These are phyloP conservation scores for Teunomyces pallodes DNA, from an alignment of 805 yeast genomes.

Conservation along the genomic window DNA sequence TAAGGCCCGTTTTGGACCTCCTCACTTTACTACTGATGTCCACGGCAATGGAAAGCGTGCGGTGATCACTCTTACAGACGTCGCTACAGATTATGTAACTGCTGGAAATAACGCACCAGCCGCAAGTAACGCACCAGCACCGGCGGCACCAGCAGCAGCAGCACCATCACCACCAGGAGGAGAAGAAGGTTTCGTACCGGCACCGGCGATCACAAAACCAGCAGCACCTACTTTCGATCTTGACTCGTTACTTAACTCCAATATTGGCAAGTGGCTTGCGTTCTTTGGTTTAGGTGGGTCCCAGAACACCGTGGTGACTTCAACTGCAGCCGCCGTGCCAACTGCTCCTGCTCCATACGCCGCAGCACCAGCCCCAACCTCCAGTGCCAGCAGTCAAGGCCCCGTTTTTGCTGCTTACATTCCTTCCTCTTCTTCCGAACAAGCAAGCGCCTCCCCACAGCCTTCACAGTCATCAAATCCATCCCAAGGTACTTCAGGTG, in stretches of 20 bases:
- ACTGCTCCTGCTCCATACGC: neutral
- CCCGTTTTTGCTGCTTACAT: conserved; percentile 1
- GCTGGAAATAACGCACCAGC: no score
- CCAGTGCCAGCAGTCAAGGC: neutral
- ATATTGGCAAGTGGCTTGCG: conserved; percentile 9
- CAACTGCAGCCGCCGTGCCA: neutral
- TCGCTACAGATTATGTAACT: no score
- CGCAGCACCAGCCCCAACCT: neutral
- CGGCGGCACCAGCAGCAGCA: conserved; percentile 13
- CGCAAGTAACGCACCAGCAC: conserved; percentile 5
- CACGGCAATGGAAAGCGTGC: neutral
- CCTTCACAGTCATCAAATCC: conserved; percentile 9
- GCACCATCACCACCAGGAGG: conserved; percentile 15
- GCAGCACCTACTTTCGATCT: conserved; percentile 5
- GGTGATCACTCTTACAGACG: no score
- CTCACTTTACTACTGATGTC: neutral
- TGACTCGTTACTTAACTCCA: conserved; percentile 8
- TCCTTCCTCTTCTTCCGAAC: conserved; percentile 1
- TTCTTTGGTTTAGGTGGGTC: conserved; percentile 9
- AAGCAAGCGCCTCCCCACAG: no score
- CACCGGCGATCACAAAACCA: conserved; percentile 4
- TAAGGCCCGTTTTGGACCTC: neutral
- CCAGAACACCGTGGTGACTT: conserved; percentile 1
- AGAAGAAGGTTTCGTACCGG: neutral
- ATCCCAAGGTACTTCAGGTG: conserved; percentile 9